Percentiles rank a stretch among this genome's conserved stretches.
Evolutionary conservation across 257 asterid genomes (phyloP).

Genomic region (Solanum lycopersicoides): DNA sequence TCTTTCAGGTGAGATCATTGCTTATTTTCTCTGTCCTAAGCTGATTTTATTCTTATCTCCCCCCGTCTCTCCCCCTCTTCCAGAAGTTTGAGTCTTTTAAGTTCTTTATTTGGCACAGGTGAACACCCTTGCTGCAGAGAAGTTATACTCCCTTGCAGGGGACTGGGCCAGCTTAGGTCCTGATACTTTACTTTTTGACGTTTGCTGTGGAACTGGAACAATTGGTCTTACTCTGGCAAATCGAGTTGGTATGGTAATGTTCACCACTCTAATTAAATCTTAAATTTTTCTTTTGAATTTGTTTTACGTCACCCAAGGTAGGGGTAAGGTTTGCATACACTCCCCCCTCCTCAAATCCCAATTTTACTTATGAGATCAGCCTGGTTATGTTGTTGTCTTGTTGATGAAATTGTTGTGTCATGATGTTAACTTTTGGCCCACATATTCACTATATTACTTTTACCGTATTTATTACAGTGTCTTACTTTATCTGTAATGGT

Average conservation of each 20-base stretch:
- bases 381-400: neutral
- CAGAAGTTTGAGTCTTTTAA: neutral
- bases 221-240: conserved; percentile 88
- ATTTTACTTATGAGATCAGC: neutral
- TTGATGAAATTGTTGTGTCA: neutral
- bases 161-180: conserved; percentile 96
- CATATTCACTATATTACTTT: neutral
- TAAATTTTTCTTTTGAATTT: neutral
- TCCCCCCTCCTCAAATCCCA: neutral
- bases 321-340: neutral
- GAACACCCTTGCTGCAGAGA: conserved; percentile 95
- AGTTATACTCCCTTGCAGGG: conserved; percentile 88
- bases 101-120: conserved; percentile 46
- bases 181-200: conserved; percentile 83
- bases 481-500: neutral
- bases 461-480: neutral
- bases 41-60: neutral
- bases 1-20: conserved; percentile 67
- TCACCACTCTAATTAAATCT: conserved; percentile 15
- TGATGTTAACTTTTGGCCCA: neutral
- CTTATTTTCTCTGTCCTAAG: neutral
- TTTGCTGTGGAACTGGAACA: conserved; percentile 99
- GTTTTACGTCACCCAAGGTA: neutral
- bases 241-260: conserved; percentile 98
- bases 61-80: neutral